Percentiles rank a stretch among this genome's conserved stretches.
Evolutionary conservation across 1,139 yeast genomes (phyloP).

Genomic region (Candida anutae): DNA sequence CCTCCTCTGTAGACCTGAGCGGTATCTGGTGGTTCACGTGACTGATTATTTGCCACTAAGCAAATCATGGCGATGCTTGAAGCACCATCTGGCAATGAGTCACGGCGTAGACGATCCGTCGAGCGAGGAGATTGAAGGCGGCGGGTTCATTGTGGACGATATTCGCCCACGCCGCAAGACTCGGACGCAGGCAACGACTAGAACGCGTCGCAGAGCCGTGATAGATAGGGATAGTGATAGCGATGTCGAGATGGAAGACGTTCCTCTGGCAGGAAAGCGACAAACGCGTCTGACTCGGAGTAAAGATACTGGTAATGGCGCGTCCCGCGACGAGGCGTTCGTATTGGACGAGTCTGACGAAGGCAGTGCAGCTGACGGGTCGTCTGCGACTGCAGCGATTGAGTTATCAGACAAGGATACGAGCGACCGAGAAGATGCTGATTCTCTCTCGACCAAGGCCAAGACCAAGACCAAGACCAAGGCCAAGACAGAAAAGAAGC

Average conservation of each 20-base stretch:
- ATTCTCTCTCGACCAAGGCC: constrained; percentile 17
- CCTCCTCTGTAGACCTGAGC: too few relatives aligned
- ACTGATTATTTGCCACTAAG: too few relatives aligned
- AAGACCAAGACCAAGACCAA: constrained; percentile 5
- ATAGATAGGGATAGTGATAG: neutral
- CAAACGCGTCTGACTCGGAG: neutral
- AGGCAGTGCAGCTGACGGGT: neutral
- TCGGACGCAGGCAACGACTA: neutral
- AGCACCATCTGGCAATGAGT: too few relatives aligned
- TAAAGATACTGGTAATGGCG: neutral
- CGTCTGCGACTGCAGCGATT: neutral
- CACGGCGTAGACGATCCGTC: too few relatives aligned
- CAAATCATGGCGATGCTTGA: too few relatives aligned
- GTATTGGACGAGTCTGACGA: neutral
- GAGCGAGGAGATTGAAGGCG: constrained; percentile 12
- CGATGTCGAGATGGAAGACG: neutral
- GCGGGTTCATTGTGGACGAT: constrained; percentile 39
- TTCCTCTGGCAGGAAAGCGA: neutral
- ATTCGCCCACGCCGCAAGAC: constrained; percentile 8
- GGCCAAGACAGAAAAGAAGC: constrained; percentile 8
- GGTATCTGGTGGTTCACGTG: too few relatives aligned
- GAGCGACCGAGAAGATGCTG: constrained; percentile 21
- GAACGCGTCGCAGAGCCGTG: neutral
- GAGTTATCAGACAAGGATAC: constrained; percentile 9
- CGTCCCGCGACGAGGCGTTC: neutral